Evolutionary conservation across 768 basidiomycete species (phyloP).

Genomic region (Kwoniella europaea): DNA sequence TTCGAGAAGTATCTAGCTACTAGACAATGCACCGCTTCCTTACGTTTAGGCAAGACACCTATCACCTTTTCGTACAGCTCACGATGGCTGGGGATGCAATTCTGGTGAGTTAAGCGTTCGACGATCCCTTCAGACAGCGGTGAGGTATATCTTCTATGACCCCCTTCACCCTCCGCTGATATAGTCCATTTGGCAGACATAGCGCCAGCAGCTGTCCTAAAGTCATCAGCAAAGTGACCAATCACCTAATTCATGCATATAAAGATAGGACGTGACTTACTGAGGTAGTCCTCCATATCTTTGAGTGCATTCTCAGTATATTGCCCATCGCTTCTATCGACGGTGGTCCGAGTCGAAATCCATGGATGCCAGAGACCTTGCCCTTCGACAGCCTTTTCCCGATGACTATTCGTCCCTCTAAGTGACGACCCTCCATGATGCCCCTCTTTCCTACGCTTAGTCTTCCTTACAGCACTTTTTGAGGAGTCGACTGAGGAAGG

Average conservation of each 20-base stretch:
- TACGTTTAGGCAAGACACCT: not conserved
- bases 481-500: not conserved
- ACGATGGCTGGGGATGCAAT: not conserved
- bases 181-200: slow-evolving; percentile 7
- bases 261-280: not conserved
- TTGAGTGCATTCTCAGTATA: not conserved
- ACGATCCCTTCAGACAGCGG: slow-evolving; percentile 2
- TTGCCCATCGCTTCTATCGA: not conserved
- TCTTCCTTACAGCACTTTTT: too few relatives aligned
- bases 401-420: not conserved
- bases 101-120: not conserved
- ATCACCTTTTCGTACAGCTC: not conserved
- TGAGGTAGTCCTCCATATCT: slow-evolving; percentile 10
- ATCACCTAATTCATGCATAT: not conserved
- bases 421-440: not conserved
- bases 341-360: not conserved
- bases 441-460: not conserved
- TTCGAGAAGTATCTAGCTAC: slow-evolving; percentile 11
- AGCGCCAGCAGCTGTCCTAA: not conserved
- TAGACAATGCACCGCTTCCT: slow-evolving; percentile 2
- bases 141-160: not conserved
- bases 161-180: not conserved
- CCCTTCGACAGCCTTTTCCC: too few relatives aligned
- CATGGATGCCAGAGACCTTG: not conserved
- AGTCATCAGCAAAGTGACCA: not conserved